Evolutionary conservation across 176 grass and related monocot species (phyloP).

Genomic region (Olyra latifolia): DNA sequence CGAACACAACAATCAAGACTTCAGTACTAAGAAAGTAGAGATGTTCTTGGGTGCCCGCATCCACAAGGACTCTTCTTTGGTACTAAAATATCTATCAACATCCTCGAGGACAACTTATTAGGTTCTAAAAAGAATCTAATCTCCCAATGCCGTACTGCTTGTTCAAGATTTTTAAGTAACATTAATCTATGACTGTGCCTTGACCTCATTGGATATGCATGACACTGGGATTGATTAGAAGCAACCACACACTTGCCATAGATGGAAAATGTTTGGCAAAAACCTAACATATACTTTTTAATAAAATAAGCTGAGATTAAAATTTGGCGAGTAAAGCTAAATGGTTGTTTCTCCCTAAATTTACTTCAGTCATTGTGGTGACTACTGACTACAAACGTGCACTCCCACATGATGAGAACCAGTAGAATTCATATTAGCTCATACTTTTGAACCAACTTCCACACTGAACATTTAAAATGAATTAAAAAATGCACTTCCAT

Average conservation of each 20-base stretch:
- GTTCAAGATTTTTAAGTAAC: slow-evolving; percentile 1
- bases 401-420: neutral
- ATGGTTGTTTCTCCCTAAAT: neutral
- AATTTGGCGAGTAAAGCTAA: neutral
- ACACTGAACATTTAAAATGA: neutral
- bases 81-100: slow-evolving; percentile 17
- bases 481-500: too few species aligned
- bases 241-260: neutral
- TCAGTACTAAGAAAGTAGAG: neutral
- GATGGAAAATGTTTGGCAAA: neutral
- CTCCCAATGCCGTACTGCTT: neutral
- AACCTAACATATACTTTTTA: neutral
- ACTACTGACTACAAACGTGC: neutral
- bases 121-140: slow-evolving; percentile 3
- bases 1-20: neutral
- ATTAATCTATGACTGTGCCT: neutral
- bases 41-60: neutral
- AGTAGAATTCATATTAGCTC: neutral
- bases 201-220: neutral
- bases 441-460: neutral
- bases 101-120: neutral
- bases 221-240: neutral
- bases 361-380: neutral
- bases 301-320: neutral
- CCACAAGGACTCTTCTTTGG: neutral